Conservation (phyloP, 306 rosid genomes). For the Ormosia emarginata region DNA sequence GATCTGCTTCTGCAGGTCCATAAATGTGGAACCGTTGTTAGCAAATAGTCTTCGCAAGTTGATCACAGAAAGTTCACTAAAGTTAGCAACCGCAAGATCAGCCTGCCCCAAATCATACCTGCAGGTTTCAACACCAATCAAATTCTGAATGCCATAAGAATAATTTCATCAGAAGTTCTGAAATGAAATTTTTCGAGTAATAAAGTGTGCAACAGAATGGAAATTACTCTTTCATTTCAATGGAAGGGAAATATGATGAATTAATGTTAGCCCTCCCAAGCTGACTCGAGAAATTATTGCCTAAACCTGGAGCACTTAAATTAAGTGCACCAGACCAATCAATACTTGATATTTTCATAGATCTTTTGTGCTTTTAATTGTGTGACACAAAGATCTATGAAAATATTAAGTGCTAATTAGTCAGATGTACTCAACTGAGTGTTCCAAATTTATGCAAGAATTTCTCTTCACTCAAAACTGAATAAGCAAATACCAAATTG, state of each 20-base stretch:
- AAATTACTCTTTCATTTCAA: background rate
- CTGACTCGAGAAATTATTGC: too few species aligned
- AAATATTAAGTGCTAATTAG: too few species aligned
- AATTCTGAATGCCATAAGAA: conserved; percentile 7
- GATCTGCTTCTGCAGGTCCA: conserved; percentile 84
- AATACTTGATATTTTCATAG: too few species aligned
- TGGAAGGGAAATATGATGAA: background rate
- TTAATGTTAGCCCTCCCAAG: background rate
- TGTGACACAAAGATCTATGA: too few species aligned
- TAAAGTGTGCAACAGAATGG: background rate
- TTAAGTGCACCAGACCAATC: too few species aligned
- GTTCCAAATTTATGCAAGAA: too few species aligned
- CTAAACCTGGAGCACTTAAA: too few species aligned
- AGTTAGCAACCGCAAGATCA: conserved; percentile 95
- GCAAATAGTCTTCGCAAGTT: conserved; percentile 93
- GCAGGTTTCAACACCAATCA: conserved; percentile 32
- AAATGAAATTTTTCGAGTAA: background rate
- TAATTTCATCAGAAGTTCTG: background rate
- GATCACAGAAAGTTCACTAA: conserved; percentile 89
- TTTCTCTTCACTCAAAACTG: too few species aligned
- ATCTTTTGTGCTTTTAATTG: too few species aligned
- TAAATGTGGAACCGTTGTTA: conserved; percentile 81
- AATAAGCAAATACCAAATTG: background rate
- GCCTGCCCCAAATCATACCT: conserved; percentile 91
- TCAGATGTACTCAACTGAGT: too few species aligned